Conservation (phyloP, 2,329 filamentous ascomycete species). For the Cordyceps farinosa region DNA sequence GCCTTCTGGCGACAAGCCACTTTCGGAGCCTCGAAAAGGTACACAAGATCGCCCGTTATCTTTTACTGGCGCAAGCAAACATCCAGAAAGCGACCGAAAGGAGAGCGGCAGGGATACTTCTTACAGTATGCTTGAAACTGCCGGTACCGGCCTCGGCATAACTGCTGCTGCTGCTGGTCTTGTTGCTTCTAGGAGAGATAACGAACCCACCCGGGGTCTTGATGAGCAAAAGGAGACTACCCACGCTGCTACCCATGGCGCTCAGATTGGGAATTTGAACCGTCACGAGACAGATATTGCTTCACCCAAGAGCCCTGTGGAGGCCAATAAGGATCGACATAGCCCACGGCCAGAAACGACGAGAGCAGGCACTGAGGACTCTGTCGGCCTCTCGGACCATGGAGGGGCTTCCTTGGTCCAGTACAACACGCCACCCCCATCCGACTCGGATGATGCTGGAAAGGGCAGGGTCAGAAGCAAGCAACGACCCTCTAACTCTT, state of each 20-base stretch:
- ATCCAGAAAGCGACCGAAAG: background rate
- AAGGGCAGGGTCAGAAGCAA: conserved; percentile 36
- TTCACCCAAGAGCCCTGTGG: background rate
- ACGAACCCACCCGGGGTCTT: conserved; percentile 19
- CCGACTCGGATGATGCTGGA: conserved; percentile 42
- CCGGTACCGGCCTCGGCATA: conserved; percentile 45
- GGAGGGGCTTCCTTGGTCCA: conserved; percentile 25
- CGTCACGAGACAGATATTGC: background rate
- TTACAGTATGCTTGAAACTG: conserved; percentile 40
- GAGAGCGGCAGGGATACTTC: background rate
- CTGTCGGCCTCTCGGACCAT: background rate
- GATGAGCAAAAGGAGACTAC: conserved; percentile 5
- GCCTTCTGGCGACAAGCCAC: conserved; percentile 6
- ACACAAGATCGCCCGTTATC: background rate
- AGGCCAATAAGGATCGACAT: background rate
- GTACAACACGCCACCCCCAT: conserved; percentile 33
- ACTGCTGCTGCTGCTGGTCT: conserved; percentile 46
- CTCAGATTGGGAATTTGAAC: background rate
- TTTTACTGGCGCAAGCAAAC: background rate
- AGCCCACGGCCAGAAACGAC: background rate
- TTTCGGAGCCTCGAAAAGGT: conserved; percentile 24
- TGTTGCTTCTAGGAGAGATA: conserved; percentile 35
- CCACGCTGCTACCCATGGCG: background rate
- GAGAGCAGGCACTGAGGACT: background rate
- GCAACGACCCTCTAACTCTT: conserved; percentile 38